Conservation (phyloP, 1,284 basidiomycete species). For the Wallemia ichthyophaga region DNA sequence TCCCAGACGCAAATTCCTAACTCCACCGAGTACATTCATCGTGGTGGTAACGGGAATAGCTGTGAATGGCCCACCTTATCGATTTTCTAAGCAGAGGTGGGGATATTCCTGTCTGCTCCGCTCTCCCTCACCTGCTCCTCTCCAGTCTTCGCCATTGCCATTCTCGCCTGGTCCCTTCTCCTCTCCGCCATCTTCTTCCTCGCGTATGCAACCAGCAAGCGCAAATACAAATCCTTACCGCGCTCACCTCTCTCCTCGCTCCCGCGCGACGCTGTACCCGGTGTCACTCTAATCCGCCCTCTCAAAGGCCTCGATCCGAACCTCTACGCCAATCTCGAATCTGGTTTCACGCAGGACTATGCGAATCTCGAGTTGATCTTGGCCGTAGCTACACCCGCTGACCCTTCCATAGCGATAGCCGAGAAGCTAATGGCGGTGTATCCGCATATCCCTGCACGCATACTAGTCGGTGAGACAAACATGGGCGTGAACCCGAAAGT, state of each 20-base stretch:
- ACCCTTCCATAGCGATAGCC: slow-evolving; percentile 52
- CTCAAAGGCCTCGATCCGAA: slow-evolving; percentile 76
- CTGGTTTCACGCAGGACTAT: slow-evolving; percentile 63
- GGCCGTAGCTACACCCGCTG: slow-evolving; percentile 46
- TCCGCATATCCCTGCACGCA: slow-evolving; percentile 32
- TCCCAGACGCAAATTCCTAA: too few relatives aligned
- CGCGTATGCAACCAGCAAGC: slow-evolving; percentile 36
- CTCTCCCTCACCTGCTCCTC: neutral
- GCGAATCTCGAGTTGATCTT: slow-evolving; percentile 62
- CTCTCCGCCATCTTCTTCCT: slow-evolving; percentile 45
- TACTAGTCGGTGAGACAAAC: slow-evolving; percentile 36
- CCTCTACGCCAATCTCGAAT: slow-evolving; percentile 71
- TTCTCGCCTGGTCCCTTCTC: slow-evolving; percentile 35
- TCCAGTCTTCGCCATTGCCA: slow-evolving; percentile 18
- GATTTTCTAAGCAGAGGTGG: too few relatives aligned
- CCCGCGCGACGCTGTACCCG: slow-evolving; percentile 28
- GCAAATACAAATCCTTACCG: slow-evolving; percentile 34
- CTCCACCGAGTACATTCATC: too few relatives aligned
- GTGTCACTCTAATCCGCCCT: slow-evolving; percentile 68
- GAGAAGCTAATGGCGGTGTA: slow-evolving; percentile 42
- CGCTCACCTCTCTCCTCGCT: slow-evolving; percentile 31
- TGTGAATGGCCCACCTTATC: too few relatives aligned
- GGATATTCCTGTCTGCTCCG: neutral
- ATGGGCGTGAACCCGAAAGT: slow-evolving; percentile 92
- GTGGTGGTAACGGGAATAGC: too few relatives aligned